Conservation (phyloP, 768 basidiomycete species). For the Trametes villosa region DNA sequence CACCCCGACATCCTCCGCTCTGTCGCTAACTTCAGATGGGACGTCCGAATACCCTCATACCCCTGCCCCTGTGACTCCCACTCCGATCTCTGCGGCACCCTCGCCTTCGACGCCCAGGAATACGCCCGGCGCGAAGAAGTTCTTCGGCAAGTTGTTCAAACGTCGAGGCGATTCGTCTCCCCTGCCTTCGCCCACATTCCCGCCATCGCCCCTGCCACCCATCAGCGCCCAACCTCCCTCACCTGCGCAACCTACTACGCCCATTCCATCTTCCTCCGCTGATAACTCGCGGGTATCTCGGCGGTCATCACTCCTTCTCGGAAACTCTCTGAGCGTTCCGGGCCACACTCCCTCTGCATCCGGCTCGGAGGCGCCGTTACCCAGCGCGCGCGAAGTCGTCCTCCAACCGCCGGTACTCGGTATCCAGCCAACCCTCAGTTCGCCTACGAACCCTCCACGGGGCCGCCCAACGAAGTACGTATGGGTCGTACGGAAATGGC, state of each 20-base stretch:
- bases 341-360: conserved; percentile 10
- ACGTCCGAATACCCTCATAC: conserved; percentile 20
- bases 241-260: conserved; percentile 3
- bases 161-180: conserved; percentile 45
- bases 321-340: conserved; percentile 5
- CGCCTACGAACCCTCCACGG: conserved; percentile 44
- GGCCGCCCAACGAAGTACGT: conserved; percentile 59
- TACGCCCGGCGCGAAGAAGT: conserved; percentile 46
- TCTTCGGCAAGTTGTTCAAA: conserved; percentile 77
- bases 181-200: conserved; percentile 35
- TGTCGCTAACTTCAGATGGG: conserved; percentile 34
- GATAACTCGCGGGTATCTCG: conserved; percentile 46
- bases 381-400: conserved; percentile 16
- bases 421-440: conserved; percentile 66
- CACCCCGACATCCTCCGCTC: conserved; percentile 39
- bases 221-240: conserved; percentile 17
- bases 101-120: conserved; percentile 29
- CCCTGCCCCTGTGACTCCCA: conserved; percentile 21
- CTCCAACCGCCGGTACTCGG: conserved; percentile 61
- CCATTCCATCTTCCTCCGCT: conserved; percentile 40
- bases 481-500: conserved; percentile 79
- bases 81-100: conserved; percentile 12
- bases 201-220: conserved; percentile 27
- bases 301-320: conserved; percentile 16
- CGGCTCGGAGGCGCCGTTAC: conserved; percentile 13